phyloP scores from a whole-genome alignment of 345 rosid species.

The Syzygium aromaticum region DNA sequence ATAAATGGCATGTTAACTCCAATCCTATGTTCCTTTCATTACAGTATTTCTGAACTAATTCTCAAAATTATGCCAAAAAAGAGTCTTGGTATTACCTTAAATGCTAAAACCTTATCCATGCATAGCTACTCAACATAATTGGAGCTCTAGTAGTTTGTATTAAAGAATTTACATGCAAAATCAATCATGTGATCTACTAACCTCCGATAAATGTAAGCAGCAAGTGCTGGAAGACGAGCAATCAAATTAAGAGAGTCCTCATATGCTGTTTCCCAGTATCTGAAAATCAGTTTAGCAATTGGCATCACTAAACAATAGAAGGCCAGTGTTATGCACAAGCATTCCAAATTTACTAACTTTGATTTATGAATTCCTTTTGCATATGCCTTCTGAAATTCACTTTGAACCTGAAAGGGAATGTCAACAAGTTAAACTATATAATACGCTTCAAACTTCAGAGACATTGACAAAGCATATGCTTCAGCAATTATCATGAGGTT shows the following conservation, averaged over 20 bases:
- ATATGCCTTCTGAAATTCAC: slow-evolving; percentile 95
- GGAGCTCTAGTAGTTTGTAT: not conserved
- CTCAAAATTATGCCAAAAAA: not conserved
- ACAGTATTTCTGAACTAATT: not conserved
- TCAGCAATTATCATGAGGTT: not conserved
- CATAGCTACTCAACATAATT: not conserved
- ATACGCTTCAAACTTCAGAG: not conserved
- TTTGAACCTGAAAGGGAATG: slow-evolving; percentile 58
- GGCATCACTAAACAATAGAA: slow-evolving; percentile 1
- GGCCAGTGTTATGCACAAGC: slow-evolving; percentile 6
- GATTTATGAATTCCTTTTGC: slow-evolving; percentile 84
- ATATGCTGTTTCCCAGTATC: slow-evolving; percentile 97
- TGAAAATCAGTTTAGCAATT: slow-evolving; percentile 16
- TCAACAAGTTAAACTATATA: not conserved
- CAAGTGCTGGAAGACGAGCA: slow-evolving; percentile 83
- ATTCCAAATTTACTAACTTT: slow-evolving; percentile 40
- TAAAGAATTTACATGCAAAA: not conserved
- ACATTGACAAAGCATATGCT: not conserved
- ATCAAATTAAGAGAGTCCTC: slow-evolving; percentile 89
- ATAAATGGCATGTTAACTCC: not conserved
- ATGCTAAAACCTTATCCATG: not conserved
- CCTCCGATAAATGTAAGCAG: slow-evolving; percentile 91
- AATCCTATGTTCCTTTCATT: not conserved
- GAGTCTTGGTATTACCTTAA: not conserved
- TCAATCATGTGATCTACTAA: slow-evolving; percentile 14